These are phyloP conservation scores for Morella rubra DNA, from an alignment of 306 rosid genomes.

Conservation along the genomic window DNA sequence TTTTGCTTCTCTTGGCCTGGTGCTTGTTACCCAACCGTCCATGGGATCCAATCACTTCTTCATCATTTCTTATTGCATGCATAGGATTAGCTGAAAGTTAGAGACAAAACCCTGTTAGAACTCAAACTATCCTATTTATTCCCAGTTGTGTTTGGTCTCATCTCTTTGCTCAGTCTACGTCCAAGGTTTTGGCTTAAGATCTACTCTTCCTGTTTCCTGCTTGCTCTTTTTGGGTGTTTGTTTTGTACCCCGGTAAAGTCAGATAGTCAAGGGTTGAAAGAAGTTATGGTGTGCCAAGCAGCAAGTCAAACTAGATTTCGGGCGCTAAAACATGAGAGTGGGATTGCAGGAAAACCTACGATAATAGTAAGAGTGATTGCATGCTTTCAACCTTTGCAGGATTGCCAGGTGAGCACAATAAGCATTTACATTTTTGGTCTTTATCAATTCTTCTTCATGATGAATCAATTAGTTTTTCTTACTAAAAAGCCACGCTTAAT, in stretches of 20 bases:
- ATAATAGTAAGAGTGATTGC: constrained; percentile 89
- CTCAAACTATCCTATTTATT: constrained; percentile 10
- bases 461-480: neutral
- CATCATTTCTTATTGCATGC: constrained; percentile 51
- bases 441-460: neutral
- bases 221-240: constrained; percentile 15
- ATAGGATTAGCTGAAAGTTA: constrained; percentile 54
- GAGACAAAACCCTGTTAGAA: constrained; percentile 17
- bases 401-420: constrained; percentile 74
- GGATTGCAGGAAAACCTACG: constrained; percentile 73
- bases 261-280: constrained; percentile 48
- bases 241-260: constrained; percentile 19
- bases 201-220: constrained; percentile 22
- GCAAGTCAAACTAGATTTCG: constrained; percentile 87
- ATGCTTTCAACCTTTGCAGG: constrained; percentile 87
- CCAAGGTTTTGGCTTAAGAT: constrained; percentile 12
- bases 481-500: neutral
- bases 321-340: constrained; percentile 82
- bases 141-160: constrained; percentile 13
- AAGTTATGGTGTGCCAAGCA: constrained; percentile 97
- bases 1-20: constrained; percentile 19
- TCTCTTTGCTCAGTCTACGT: constrained; percentile 8
- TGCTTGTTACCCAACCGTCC: constrained; percentile 24
- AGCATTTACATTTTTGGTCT: neutral
- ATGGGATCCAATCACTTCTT: constrained; percentile 57